Evolutionary conservation across 495 filamentous ascomycete species (phyloP).

Genomic region (Penicillium canariense): DNA sequence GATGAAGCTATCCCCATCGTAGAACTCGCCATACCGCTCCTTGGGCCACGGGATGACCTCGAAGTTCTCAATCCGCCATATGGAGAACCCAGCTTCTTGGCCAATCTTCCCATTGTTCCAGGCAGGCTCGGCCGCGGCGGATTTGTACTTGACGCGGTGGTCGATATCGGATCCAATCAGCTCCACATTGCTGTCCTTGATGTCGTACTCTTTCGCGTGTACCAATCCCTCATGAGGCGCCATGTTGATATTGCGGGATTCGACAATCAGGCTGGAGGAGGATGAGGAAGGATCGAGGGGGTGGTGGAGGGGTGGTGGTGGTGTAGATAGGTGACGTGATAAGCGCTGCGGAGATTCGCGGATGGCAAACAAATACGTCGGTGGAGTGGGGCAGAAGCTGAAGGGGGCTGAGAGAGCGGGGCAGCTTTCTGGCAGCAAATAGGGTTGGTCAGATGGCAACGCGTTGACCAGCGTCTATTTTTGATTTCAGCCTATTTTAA

Average conservation of each 20-base stretch:
- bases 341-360: not conserved
- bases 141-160: slow-evolving; percentile 62
- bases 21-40: slow-evolving; percentile 52
- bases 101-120: slow-evolving; percentile 56
- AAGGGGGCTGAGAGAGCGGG: not conserved
- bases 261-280: not conserved
- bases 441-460: not conserved
- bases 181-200: slow-evolving; percentile 63
- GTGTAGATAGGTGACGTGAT: not conserved
- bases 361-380: not conserved
- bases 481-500: no score
- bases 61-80: slow-evolving; percentile 64
- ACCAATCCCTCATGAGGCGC: slow-evolving; percentile 55
- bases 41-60: slow-evolving; percentile 58
- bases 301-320: not conserved
- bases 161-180: slow-evolving; percentile 58
- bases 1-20: slow-evolving; percentile 63
- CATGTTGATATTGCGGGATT: slow-evolving; percentile 36
- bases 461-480: no score
- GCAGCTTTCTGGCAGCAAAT: not conserved
- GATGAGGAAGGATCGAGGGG: not conserved
- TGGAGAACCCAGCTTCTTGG: slow-evolving; percentile 44
- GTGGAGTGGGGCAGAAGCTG: not conserved
- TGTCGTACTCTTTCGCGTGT: slow-evolving; percentile 57
- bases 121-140: slow-evolving; percentile 57